phyloP scores from a whole-genome alignment of 2,329 filamentous ascomycete genomes.

The Colletotrichum orchidophilum region DNA sequence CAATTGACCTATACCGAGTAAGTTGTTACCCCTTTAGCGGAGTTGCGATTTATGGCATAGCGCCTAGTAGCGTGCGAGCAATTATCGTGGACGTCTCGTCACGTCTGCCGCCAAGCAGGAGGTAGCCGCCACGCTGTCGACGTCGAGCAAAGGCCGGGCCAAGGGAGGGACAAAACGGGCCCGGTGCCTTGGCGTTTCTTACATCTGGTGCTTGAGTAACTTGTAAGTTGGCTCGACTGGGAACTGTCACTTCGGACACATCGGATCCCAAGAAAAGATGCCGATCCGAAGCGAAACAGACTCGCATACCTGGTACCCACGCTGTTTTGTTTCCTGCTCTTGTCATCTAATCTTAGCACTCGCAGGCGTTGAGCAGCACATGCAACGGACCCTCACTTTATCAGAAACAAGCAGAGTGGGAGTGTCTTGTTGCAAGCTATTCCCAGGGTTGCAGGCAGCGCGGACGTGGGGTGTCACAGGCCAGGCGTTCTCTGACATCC shows the following conservation, averaged over 20 bases:
- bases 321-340: background rate
- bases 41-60: conserved; percentile 4
- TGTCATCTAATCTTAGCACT: conserved; percentile 14
- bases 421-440: conserved; percentile 25
- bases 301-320: background rate
- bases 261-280: background rate
- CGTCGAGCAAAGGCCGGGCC: background rate
- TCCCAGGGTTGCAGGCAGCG: conserved; percentile 22
- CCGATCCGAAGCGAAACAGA: background rate
- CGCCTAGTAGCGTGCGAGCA: background rate
- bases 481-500: conserved; percentile 15
- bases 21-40: background rate
- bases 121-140: conserved; percentile 4
- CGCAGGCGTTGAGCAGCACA: background rate
- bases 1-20: background rate
- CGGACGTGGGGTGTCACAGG: conserved; percentile 19
- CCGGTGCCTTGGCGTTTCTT: conserved; percentile 30
- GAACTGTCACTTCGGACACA: background rate
- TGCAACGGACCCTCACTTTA: conserved; percentile 13
- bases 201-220: conserved; percentile 12
- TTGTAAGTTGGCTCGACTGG: background rate
- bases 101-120: conserved; percentile 16
- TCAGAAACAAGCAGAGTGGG: conserved; percentile 11
- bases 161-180: conserved; percentile 1
- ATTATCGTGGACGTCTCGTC: conserved; percentile 3